Evolutionary conservation across 2,329 filamentous ascomycete genomes (phyloP), one percentile per base, ranked within the genome.

Genomic region (Alternaria brassicae): DNA sequence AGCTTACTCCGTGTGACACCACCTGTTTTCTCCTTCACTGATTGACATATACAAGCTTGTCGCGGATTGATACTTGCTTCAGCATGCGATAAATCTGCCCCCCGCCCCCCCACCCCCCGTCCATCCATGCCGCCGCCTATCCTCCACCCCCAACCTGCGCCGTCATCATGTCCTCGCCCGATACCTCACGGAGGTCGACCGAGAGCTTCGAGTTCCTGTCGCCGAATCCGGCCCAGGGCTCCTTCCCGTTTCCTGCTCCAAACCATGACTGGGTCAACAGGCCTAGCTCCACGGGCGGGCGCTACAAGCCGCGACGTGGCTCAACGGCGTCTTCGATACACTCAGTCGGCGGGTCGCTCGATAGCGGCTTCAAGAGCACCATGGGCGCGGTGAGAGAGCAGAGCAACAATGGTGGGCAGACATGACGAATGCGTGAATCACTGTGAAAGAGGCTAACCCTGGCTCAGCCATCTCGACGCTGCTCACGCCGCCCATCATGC

Each of bases 291-390:
- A 78, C 76, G 23, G 62, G 79, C 72, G 63, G 79, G 72, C 71
- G 84, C 63, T 84, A 85, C 69, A 76, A 76, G 56, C 82, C 86
- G 47, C 84, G 93, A 74, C 86, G 93, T 78, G 91, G 88, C 62
- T 98, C 95, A 54, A 91, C 89, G 25, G 89, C 93, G 42, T 96
- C 93, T 82, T 97, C 94, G 21, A 87, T 94, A 68, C 88, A 89
- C 74, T 97, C 93, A 30, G 88, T 96, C 74, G 93, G 93, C 61
- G 92, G 92, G n/a, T 85, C 87, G 34, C 81, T 96, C 60, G 92
- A 97, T 73, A 88, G 86, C 8, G 85, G 87, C n/a, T 81, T 85
- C 77, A 77, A 83, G 61, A 78, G 79, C 82, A 79, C 85, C 81
- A 80, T 82, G 60, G 79, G 84, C 60, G 84, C 89, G 15, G 83